A percentile compares a stretch with the other conserved stretches of the same genome.
Evolutionary conservation across 73 alveolate genomes (phyloP).

Genomic region (Paramecium caudatum): DNA sequence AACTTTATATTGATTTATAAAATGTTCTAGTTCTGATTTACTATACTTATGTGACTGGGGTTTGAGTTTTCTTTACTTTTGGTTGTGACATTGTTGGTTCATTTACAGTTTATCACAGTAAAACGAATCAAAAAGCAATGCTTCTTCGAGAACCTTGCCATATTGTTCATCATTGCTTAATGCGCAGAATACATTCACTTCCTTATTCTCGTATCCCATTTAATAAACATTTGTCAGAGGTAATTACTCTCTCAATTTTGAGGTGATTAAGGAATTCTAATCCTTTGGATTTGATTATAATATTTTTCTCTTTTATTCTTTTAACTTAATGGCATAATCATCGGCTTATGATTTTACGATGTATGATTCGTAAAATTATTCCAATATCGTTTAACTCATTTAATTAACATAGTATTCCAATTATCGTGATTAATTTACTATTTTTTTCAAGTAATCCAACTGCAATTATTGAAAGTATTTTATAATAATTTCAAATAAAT

Average conservation of each 20-base stretch:
- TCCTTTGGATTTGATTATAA: not conserved
- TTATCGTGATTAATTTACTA: not conserved
- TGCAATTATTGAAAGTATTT: constrained; percentile 4
- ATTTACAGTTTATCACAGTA: not conserved
- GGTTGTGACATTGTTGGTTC: not conserved
- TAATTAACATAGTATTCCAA: constrained; percentile 8
- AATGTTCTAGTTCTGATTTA: not conserved
- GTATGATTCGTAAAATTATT: not conserved
- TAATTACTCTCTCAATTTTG: not conserved
- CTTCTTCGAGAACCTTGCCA: constrained; percentile 27
- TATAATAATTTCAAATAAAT: constrained; percentile 16
- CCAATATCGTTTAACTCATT: not conserved
- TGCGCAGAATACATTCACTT: constrained; percentile 1
- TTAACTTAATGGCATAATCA: not conserved
- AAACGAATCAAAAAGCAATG: constrained; percentile 8
- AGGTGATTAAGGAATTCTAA: not conserved
- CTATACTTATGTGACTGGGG: not conserved
- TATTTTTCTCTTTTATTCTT: constrained; percentile 32
- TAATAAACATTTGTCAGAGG: not conserved
- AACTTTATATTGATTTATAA: not conserved
- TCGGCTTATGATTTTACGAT: constrained; percentile 3
- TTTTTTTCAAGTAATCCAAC: constrained; percentile 3
- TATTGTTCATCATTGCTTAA: constrained; percentile 2
- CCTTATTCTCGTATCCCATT: constrained; percentile 18
- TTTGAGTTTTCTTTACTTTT: constrained; percentile 14